phyloP scores from a whole-genome alignment of 495 filamentous ascomycete species.

The Lophiotrema nucula region DNA sequence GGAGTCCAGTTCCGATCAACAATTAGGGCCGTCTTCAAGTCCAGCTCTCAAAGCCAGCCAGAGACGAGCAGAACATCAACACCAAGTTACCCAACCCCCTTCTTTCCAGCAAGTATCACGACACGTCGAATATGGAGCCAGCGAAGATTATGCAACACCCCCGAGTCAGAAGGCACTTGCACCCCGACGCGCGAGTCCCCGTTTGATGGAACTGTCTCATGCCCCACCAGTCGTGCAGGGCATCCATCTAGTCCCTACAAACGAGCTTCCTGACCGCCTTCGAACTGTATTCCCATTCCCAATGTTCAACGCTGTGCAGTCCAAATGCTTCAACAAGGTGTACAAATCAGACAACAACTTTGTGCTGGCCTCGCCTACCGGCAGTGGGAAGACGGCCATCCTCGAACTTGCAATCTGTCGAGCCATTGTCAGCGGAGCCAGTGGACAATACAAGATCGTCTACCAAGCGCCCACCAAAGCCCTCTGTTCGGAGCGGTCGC shows the following conservation, averaged over 20 bases:
- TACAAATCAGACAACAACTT: slow-evolving; percentile 79
- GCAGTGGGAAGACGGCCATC: slow-evolving; percentile 89
- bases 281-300: slow-evolving; percentile 75
- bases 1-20: slow-evolving; percentile 27
- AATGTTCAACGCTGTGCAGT: slow-evolving; percentile 89
- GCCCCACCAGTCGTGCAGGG: slow-evolving; percentile 59
- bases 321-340: slow-evolving; percentile 72
- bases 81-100: neutral
- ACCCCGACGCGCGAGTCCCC: neutral
- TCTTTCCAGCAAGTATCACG: neutral
- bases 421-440: slow-evolving; percentile 59
- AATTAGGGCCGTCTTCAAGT: slow-evolving; percentile 34
- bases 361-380: slow-evolving; percentile 86
- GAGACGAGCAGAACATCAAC: slow-evolving; percentile 14
- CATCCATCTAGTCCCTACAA: slow-evolving; percentile 69
- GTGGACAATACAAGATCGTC: slow-evolving; percentile 81
- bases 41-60: slow-evolving; percentile 41
- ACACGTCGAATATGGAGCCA: neutral
- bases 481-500: slow-evolving; percentile 76
- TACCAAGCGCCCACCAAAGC: slow-evolving; percentile 96
- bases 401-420: slow-evolving; percentile 91
- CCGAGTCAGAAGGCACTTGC: neutral
- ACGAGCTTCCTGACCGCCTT: slow-evolving; percentile 74
- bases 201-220: slow-evolving; percentile 35
- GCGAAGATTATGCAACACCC: too few relatives aligned